Conservation (phyloP, 2,329 filamentous ascomycete genomes). For the Septoria petroselini region DNA sequence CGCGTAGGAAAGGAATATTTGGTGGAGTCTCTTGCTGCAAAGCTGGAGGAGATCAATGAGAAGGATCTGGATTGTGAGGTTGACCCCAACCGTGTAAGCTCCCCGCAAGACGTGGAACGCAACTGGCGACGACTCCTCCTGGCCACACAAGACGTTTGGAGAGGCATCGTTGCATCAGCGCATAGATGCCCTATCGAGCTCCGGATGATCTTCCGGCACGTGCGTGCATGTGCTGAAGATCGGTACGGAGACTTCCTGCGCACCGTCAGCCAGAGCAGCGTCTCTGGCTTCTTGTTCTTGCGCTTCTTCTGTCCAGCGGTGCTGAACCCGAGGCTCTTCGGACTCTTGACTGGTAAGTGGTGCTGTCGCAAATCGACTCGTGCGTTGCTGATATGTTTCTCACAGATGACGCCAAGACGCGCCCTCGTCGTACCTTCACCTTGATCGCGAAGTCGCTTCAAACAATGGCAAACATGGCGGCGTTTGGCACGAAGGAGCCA, state of each 20-base stretch:
- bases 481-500: conserved; percentile 90
- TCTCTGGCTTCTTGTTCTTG: conserved; percentile 90
- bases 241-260: conserved; percentile 89
- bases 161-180: conserved; percentile 72
- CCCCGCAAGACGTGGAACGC: conserved; percentile 68
- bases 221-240: conserved; percentile 88
- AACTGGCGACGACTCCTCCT: conserved; percentile 78
- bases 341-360: conserved; percentile 65
- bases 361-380: neutral
- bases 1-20: conserved; percentile 89
- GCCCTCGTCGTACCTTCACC: conserved; percentile 82
- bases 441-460: conserved; percentile 90
- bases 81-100: conserved; percentile 73
- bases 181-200: conserved; percentile 75
- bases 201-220: conserved; percentile 81
- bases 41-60: conserved; percentile 84
- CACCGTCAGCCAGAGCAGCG: conserved; percentile 87
- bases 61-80: conserved; percentile 92
- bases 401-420: conserved; percentile 76
- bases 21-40: conserved; percentile 79
- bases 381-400: conserved; percentile 18
- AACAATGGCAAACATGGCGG: conserved; percentile 84
- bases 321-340: conserved; percentile 89
- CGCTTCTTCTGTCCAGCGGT: conserved; percentile 97
- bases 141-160: conserved; percentile 81